phyloP scores from a whole-genome alignment of 257 asterid species.

The Forsythia viridissima region DNA sequence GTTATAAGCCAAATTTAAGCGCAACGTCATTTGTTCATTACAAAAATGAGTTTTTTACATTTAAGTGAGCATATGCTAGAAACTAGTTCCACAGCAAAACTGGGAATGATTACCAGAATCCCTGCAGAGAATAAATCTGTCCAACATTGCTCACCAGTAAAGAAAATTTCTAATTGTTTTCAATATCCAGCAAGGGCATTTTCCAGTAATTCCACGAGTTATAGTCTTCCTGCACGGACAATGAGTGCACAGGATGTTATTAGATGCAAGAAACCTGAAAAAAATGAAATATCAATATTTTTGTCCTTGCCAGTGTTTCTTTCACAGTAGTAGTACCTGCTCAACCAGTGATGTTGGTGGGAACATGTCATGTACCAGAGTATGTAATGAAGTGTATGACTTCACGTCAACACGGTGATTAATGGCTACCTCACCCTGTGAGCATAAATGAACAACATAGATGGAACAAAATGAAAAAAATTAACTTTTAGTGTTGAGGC shows the following conservation, averaged over 20 bases:
- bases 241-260: neutral
- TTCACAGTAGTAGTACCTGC: constrained; percentile 65
- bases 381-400: constrained; percentile 93
- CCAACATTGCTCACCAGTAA: neutral
- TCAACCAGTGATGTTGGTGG: constrained; percentile 92
- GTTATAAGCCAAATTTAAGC: neutral
- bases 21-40: neutral
- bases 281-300: neutral
- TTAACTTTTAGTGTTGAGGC: neutral
- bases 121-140: neutral
- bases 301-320: neutral
- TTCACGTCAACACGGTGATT: constrained; percentile 83
- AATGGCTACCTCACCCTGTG: constrained; percentile 98
- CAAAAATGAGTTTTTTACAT: neutral
- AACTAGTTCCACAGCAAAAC: neutral
- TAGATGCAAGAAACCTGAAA: neutral
- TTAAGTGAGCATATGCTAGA: neutral
- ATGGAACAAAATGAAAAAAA: constrained; percentile 9
- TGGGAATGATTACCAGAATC: neutral
- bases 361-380: constrained; percentile 94
- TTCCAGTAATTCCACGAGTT: constrained; percentile 69
- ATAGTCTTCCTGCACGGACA: constrained; percentile 66
- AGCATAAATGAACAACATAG: constrained; percentile 1
- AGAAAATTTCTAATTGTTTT: constrained; percentile 20
- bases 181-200: constrained; percentile 41